Percentiles rank a stretch among this genome's conserved stretches.
Evolutionary conservation across 2,329 filamentous ascomycete species (phyloP).

Genomic region (Calonectria honghensis): DNA sequence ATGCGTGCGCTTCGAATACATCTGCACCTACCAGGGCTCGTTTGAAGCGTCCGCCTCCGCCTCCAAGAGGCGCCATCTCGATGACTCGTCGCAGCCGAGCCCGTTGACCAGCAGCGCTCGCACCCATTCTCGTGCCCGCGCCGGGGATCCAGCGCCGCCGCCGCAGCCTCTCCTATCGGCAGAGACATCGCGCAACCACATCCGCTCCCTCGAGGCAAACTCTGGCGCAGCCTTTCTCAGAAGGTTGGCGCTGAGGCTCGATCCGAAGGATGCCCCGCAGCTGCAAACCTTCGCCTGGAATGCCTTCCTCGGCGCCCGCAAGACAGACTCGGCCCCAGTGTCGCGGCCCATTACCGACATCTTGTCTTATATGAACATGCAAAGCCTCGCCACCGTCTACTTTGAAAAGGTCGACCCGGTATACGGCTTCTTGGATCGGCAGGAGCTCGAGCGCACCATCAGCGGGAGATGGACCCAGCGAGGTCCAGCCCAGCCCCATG

Average conservation of each 20-base stretch:
- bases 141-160: neutral
- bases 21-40: slow-evolving; percentile 68
- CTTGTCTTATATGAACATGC: slow-evolving; percentile 69
- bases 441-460: slow-evolving; percentile 57
- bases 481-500: slow-evolving; percentile 44
- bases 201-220: slow-evolving; percentile 72
- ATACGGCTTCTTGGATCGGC: slow-evolving; percentile 69
- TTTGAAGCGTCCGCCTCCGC: slow-evolving; percentile 22
- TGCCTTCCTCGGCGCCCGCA: slow-evolving; percentile 56
- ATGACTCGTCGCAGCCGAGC: neutral
- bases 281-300: slow-evolving; percentile 76
- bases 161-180: slow-evolving; percentile 36
- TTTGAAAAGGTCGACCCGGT: slow-evolving; percentile 72
- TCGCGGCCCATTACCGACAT: slow-evolving; percentile 66
- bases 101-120: neutral
- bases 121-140: neutral
- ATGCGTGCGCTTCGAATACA: slow-evolving; percentile 72
- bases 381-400: slow-evolving; percentile 66
- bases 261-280: slow-evolving; percentile 71
- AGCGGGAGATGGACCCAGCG: slow-evolving; percentile 59
- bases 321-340: slow-evolving; percentile 45
- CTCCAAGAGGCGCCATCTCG: slow-evolving; percentile 38
- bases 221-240: slow-evolving; percentile 74
- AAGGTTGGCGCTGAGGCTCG: slow-evolving; percentile 70
- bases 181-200: slow-evolving; percentile 50